Evolutionary conservation across 192 early-diverging fungal genomes (phyloP).

Genomic region (Gorgonomyces haynaldii): DNA sequence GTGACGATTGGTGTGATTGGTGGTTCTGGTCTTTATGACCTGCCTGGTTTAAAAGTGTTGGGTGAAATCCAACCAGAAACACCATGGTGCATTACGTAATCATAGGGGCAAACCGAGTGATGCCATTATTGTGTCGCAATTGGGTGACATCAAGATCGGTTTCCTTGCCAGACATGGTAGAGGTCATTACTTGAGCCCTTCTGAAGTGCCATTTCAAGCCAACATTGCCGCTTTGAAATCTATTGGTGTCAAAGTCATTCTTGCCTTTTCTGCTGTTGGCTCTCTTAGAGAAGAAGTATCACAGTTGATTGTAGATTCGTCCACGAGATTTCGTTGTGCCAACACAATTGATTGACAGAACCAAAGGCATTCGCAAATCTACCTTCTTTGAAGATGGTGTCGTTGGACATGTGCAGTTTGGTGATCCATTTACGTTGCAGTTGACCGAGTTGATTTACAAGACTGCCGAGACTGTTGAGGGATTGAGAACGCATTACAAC

Average conservation of each 20-base stretch:
- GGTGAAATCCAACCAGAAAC: constrained; percentile 80
- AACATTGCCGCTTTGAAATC: constrained; percentile 98
- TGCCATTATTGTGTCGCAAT: constrained; percentile 69
- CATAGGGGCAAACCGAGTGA: constrained; percentile 77
- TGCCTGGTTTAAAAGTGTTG: constrained; percentile 67
- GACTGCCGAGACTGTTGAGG: constrained; percentile 21
- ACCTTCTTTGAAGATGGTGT: constrained; percentile 95
- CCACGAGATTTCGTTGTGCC: constrained; percentile 93
- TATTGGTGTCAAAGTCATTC: constrained; percentile 79
- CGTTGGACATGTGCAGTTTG: constrained; percentile 81
- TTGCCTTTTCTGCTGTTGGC: constrained; percentile 96
- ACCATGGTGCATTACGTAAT: too few species aligned
- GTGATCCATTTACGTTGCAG: constrained; percentile 77
- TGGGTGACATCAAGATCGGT: constrained; percentile 70
- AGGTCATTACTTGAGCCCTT: constrained; percentile 52
- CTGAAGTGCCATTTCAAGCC: constrained; percentile 83
- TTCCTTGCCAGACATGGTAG: constrained; percentile 95
- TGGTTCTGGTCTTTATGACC: constrained; percentile 63
- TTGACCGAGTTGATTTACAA: constrained; percentile 65
- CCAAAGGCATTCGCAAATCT: constrained; percentile 85
- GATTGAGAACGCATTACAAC: constrained; percentile 57
- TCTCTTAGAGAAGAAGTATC: constrained; percentile 71
- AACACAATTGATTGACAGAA: constrained; percentile 92
- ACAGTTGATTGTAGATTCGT: neutral
- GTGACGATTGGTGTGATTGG: constrained; percentile 89